phyloP scores from a whole-genome alignment of 129 eudicot genomes.

The Deinandra increscens region DNA sequence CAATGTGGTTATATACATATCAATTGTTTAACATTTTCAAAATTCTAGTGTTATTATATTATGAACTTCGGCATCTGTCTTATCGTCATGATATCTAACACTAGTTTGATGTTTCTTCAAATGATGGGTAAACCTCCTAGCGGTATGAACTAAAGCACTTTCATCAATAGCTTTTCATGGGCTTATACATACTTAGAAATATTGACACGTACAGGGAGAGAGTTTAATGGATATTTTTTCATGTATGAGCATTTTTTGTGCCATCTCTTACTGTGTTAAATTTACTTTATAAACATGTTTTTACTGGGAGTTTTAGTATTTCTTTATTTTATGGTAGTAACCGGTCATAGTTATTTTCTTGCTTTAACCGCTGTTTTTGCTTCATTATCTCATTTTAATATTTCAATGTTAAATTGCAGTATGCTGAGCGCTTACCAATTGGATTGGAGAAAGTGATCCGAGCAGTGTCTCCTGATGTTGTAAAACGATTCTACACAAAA shows the following conservation, averaged over 20 bases:
- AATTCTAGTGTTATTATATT: not conserved
- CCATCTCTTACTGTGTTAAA: not conserved
- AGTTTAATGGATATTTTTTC: not conserved
- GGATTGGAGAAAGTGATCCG: conserved; percentile 87
- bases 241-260: conserved; percentile 9
- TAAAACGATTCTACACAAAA: conserved; percentile 67
- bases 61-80: not conserved
- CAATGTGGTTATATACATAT: not conserved
- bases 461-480: conserved; percentile 67
- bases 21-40: not conserved
- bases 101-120: not conserved
- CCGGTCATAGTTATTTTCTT: conserved; percentile 5
- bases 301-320: conserved; percentile 17
- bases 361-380: conserved; percentile 21
- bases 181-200: not conserved
- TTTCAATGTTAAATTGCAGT: conserved; percentile 42
- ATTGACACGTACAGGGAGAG: conserved; percentile 1
- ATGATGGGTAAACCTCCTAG: not conserved
- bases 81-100: not conserved
- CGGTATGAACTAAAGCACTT: not conserved
- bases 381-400: conserved; percentile 3
- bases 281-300: conserved; percentile 3
- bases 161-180: not conserved
- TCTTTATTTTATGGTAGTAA: not conserved
- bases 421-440: conserved; percentile 91